These are phyloP conservation scores for Botrytis cinerea DNA, from an alignment of 2,329 filamentous ascomycete species.

Conservation along the genomic window DNA sequence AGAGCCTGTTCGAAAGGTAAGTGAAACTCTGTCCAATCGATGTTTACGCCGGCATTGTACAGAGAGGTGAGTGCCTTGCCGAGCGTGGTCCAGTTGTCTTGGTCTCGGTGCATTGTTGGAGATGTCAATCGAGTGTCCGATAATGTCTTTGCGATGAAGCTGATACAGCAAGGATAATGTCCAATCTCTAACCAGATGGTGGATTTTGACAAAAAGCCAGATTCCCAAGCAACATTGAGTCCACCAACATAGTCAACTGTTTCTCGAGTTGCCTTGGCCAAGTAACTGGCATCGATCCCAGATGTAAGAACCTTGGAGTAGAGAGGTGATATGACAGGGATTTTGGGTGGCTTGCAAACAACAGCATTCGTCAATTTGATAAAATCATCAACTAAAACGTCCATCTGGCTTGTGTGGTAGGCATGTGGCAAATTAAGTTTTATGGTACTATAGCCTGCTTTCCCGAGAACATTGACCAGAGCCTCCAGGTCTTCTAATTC, in stretches of 20 bases:
- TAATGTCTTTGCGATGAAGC: not conserved
- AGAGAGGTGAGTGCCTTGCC: not conserved
- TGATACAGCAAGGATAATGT: constrained; percentile 4
- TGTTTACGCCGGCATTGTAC: constrained; percentile 5
- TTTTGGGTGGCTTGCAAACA: not conserved
- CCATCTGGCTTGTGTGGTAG: constrained; percentile 65
- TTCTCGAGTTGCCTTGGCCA: constrained; percentile 65
- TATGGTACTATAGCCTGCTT: constrained; percentile 57
- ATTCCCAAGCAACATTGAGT: constrained; percentile 57
- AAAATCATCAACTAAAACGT: constrained; percentile 43
- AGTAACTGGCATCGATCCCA: constrained; percentile 60
- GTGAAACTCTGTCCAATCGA: constrained; percentile 22
- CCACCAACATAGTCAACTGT: constrained; percentile 62
- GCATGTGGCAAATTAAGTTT: constrained; percentile 64
- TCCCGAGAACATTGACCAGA: not conserved
- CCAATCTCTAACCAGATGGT: constrained; percentile 10
- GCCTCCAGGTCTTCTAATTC: not conserved
- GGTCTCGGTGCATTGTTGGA: constrained; percentile 34
- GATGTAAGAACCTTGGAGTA: constrained; percentile 31
- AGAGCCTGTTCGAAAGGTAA: constrained; percentile 2
- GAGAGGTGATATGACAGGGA: not conserved
- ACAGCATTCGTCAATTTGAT: constrained; percentile 50
- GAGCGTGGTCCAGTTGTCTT: constrained; percentile 38
- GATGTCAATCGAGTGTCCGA: not conserved
- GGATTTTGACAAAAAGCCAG: constrained; percentile 60